Evolutionary conservation across 2,329 filamentous ascomycete genomes (phyloP).

Genomic region (Scedosporium apiospermum): DNA sequence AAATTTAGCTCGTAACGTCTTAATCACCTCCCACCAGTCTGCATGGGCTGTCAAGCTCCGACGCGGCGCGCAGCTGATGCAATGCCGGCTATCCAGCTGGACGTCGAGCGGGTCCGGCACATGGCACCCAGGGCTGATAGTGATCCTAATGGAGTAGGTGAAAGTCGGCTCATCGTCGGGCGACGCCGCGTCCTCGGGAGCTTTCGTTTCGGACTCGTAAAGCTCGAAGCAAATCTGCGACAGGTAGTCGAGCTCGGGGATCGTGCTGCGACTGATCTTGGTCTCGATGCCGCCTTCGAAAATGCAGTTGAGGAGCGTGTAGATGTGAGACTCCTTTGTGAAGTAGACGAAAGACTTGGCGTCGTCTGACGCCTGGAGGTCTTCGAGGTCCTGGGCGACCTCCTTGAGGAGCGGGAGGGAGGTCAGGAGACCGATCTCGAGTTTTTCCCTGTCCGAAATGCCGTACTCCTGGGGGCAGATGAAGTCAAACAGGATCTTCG

Average conservation of each 20-base stretch:
- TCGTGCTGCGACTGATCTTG: slow-evolving; percentile 90
- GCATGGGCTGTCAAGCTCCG: slow-evolving; percentile 82
- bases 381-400: slow-evolving; percentile 92
- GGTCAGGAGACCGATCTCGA: slow-evolving; percentile 95
- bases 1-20: slow-evolving; percentile 89
- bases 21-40: slow-evolving; percentile 96
- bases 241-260: slow-evolving; percentile 94
- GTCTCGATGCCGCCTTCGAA: slow-evolving; percentile 93
- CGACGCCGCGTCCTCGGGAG: slow-evolving; percentile 19
- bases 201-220: slow-evolving; percentile 82
- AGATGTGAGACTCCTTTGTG: slow-evolving; percentile 98
- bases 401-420: slow-evolving; percentile 90
- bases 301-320: slow-evolving; percentile 95
- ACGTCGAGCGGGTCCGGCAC: slow-evolving; percentile 95
- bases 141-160: slow-evolving; percentile 93
- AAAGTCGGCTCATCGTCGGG: slow-evolving; percentile 57
- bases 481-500: slow-evolving; percentile 95
- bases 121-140: slow-evolving; percentile 90
- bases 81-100: slow-evolving; percentile 90
- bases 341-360: slow-evolving; percentile 98
- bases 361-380: slow-evolving; percentile 89
- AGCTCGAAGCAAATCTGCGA: slow-evolving; percentile 97
- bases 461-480: slow-evolving; percentile 98
- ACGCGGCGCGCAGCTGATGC: slow-evolving; percentile 87
- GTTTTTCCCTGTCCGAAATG: slow-evolving; percentile 88